phyloP scores from a whole-genome alignment of 139 green algal genomes.

The Bryopsis sp. region DNA sequence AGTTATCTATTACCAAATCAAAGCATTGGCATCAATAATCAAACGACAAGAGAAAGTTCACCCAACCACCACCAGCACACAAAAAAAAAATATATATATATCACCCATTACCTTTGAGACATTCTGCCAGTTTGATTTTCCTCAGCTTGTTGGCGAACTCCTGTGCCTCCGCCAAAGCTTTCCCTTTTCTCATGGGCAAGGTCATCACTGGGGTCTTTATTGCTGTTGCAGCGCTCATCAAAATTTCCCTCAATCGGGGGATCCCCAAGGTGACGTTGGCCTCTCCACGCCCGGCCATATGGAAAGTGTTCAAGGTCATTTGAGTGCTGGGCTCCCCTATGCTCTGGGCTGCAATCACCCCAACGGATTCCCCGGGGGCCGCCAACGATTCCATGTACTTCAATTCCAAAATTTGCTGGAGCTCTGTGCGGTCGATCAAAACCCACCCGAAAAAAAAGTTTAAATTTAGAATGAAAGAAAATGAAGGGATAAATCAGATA shows the following conservation, averaged over 20 bases:
- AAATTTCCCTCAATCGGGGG: conserved; percentile 87
- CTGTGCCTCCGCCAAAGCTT: conserved; percentile 26
- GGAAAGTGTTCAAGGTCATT: conserved; percentile 96
- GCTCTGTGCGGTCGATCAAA: conserved; percentile 37
- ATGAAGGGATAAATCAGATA: conserved; percentile 2
- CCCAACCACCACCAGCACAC: too few relatives aligned
- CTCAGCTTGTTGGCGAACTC: conserved; percentile 64
- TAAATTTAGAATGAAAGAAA: conserved; percentile 11
- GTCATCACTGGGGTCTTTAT: conserved; percentile 86
- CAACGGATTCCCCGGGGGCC: conserved; percentile 83
- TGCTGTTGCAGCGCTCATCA: conserved; percentile 83
- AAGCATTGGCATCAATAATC: too few relatives aligned
- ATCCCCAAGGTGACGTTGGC: conserved; percentile 98
- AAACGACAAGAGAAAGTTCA: too few relatives aligned
- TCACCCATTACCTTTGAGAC: too few relatives aligned
- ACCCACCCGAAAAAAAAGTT: not conserved
- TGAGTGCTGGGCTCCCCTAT: conserved; percentile 85
- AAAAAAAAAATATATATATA: too few relatives aligned
- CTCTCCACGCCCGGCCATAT: conserved; percentile 58
- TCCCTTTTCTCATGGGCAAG: conserved; percentile 51
- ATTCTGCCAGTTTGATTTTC: conserved; percentile 72
- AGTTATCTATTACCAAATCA: too few relatives aligned
- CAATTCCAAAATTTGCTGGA: conserved; percentile 67
- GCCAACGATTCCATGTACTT: conserved; percentile 74
- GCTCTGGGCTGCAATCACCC: conserved; percentile 88